phyloP scores from a whole-genome alignment of 2,329 filamentous ascomycete genomes.

The Colletotrichum kahawae region DNA sequence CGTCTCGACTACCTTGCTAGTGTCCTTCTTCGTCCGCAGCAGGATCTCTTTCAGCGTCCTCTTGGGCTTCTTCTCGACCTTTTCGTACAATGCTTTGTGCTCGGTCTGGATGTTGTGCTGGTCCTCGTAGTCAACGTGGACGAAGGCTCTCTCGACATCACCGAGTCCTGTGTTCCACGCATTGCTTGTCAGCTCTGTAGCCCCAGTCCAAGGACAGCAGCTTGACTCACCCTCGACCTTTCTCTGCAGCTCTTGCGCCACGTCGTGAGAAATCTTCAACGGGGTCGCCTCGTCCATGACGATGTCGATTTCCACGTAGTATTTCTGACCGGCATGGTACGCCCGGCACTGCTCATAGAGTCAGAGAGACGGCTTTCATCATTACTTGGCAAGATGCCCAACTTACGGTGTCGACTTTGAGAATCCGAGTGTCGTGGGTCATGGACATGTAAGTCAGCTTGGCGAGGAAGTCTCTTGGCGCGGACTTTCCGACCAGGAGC shows the following conservation, averaged over 20 bases:
- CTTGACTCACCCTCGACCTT: slow-evolving; percentile 57
- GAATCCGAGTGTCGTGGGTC: slow-evolving; percentile 58
- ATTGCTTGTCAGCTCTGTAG: background rate
- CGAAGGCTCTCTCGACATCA: slow-evolving; percentile 49
- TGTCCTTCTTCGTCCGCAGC: slow-evolving; percentile 19
- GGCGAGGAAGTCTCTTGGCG: slow-evolving; percentile 60
- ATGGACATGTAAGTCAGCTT: slow-evolving; percentile 61
- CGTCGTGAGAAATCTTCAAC: slow-evolving; percentile 63
- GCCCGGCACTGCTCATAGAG: slow-evolving; percentile 49
- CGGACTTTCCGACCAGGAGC: slow-evolving; percentile 65
- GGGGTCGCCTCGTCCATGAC: slow-evolving; percentile 62
- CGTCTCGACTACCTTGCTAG: background rate
- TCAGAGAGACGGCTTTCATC: background rate
- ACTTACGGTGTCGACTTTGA: slow-evolving; percentile 60
- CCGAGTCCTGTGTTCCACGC: slow-evolving; percentile 28
- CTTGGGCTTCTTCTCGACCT: slow-evolving; percentile 32
- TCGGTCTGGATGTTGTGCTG: slow-evolving; percentile 45
- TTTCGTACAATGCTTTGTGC: slow-evolving; percentile 45
- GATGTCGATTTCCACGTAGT: slow-evolving; percentile 68
- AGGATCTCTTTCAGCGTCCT: slow-evolving; percentile 40
- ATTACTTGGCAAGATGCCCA: background rate
- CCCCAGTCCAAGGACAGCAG: background rate
- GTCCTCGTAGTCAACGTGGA: slow-evolving; percentile 51
- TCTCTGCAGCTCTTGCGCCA: slow-evolving; percentile 63
- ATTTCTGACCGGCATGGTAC: slow-evolving; percentile 65